A percentile compares a stretch with the other conserved stretches of the same genome.
These are phyloP conservation scores for Magnolia sinica DNA, from an alignment of 164 flowering plant genomes.

Conservation along the genomic window DNA sequence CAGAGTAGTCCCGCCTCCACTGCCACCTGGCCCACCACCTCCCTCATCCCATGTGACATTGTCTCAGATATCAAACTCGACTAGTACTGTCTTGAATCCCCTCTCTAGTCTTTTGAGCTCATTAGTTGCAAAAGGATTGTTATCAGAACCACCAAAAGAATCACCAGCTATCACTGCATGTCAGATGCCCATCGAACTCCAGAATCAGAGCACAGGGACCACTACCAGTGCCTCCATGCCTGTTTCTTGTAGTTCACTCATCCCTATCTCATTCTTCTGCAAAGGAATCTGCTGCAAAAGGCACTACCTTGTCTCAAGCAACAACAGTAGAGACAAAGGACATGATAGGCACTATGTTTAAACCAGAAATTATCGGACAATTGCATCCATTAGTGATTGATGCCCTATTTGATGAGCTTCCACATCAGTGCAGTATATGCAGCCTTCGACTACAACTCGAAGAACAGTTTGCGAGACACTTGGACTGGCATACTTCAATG, in stretches of 20 bases:
- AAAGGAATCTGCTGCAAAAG: constrained; percentile 28
- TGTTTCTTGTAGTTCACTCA: constrained; percentile 29
- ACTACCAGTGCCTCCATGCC: constrained; percentile 27
- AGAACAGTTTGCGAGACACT: constrained; percentile 60
- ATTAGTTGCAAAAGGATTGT: constrained; percentile 83
- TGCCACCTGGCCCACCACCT: constrained; percentile 48
- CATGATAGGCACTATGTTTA: constrained; percentile 73
- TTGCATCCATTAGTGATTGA: constrained; percentile 57
- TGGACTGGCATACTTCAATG: constrained; percentile 69
- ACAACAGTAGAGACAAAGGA: constrained; percentile 30
- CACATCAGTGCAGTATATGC: constrained; percentile 60
- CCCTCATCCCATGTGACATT: constrained; percentile 28
- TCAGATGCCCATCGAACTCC: constrained; percentile 18
- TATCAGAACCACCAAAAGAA: constrained; percentile 61
- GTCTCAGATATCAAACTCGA: constrained; percentile 26
- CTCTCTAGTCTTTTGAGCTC: constrained; percentile 68
- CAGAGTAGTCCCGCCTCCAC: constrained; percentile 33
- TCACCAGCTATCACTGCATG: constrained; percentile 20
- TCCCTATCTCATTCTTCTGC: constrained; percentile 17
- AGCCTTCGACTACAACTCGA: constrained; percentile 60
- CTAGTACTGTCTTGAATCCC: constrained; percentile 24
- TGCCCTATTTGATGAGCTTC: constrained; percentile 56
- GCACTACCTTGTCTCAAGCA: constrained; percentile 23
- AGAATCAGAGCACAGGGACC: constrained; percentile 23
- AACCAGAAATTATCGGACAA: constrained; percentile 62